Conservation (phyloP, 345 rosid species). For the Eucalyptus pauciflora region DNA sequence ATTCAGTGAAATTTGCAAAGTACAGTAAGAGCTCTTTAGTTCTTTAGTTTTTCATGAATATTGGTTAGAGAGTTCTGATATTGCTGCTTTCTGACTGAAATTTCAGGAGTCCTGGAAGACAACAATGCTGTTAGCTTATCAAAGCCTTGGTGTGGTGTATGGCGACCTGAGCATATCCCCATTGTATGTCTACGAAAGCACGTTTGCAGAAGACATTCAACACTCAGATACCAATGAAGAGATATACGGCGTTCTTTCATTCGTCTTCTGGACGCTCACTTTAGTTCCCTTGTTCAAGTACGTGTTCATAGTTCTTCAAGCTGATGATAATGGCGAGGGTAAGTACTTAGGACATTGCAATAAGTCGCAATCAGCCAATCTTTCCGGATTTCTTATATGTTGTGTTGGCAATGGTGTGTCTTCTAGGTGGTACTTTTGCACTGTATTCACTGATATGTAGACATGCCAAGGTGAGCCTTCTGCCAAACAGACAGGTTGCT, state of each 20-base stretch:
- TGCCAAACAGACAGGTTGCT: slow-evolving; percentile 84
- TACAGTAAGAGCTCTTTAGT: neutral
- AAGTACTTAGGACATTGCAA: neutral
- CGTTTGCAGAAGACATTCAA: slow-evolving; percentile 92
- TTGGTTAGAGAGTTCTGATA: neutral
- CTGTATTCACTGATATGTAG: slow-evolving; percentile 88
- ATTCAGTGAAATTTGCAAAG: neutral
- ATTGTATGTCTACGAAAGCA: slow-evolving; percentile 85
- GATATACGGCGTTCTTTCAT: slow-evolving; percentile 87
- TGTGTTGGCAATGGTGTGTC: neutral
- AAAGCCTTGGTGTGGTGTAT: slow-evolving; percentile 97
- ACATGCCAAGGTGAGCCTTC: slow-evolving; percentile 86
- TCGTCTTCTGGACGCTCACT: slow-evolving; percentile 99
- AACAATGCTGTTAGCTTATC: slow-evolving; percentile 72
- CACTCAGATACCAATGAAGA: slow-evolving; percentile 95
- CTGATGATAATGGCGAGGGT: slow-evolving; percentile 99
- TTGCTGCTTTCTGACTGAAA: neutral
- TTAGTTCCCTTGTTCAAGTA: slow-evolving; percentile 85
- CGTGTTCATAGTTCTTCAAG: slow-evolving; percentile 90
- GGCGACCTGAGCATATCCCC: slow-evolving; percentile 97
- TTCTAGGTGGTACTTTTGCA: slow-evolving; percentile 91
- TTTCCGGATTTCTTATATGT: neutral
- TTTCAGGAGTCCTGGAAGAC: slow-evolving; percentile 79
- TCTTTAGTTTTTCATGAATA: neutral
- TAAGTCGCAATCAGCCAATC: neutral